Evolutionary conservation across 2,329 filamentous ascomycete genomes (phyloP), one percentile per base, ranked within the genome.

Genomic region (Colletotrichum salicis): DNA sequence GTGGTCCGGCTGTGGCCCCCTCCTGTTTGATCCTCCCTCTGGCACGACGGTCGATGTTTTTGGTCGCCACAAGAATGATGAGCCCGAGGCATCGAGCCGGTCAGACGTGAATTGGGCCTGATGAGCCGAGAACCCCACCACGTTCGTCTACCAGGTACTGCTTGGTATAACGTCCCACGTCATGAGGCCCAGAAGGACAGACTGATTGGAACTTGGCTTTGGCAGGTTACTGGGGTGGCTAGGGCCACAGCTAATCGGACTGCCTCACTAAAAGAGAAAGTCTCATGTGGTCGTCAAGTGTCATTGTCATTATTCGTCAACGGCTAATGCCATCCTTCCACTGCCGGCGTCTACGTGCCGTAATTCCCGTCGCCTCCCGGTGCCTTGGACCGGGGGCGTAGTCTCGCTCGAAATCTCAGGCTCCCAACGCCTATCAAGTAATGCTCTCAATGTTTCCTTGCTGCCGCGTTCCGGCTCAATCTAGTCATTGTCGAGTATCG

Each of bases 1-100:
- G 64, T 69, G 69, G 69, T 71, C 58, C 69, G 69, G 69, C 58
- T 48, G 69, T 55, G 69, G 69, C 33, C 33, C 68, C 59, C 54
- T 71, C 54, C 69, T 71, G 69, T 71, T 71, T 71, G 69, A 71
- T 71, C 69, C 65, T 69, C 64, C 41, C 41, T 68, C 64, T 35
- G 58, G 33, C 69, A 68, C 54, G 54, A 68, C 65, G 54, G 69
- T 59, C 58, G 45, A 12, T 57, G 57, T 71, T 63, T 67, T 58
- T 68, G 68, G 64, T 63, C 57, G 41, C 37, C 57, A 13, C 41
- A 12, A 68, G 69, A 59, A 69, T 60, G 35, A 59, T 41, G 19
- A n/a, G n/a, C 12, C 45, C 52, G 22, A 11, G n/a, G 33, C 11
- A 58, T 63, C 68, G 52, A 55, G 54, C 65, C 65, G 59, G 19